These are phyloP conservation scores for Avena atlantica DNA, from an alignment of 176 grass and related monocot species.

Conservation along the genomic window DNA sequence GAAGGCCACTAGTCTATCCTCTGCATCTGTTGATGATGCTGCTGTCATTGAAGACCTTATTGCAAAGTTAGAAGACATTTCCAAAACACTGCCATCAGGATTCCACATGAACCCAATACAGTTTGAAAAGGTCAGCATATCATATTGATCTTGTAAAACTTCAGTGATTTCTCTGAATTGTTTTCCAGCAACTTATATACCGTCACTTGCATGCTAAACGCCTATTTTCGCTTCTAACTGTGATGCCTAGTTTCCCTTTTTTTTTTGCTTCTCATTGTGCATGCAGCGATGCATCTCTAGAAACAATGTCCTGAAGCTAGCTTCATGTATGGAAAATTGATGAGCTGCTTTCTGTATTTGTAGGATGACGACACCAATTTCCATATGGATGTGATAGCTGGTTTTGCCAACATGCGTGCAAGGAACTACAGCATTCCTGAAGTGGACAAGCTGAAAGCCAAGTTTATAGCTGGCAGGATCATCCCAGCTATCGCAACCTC, in stretches of 20 bases:
- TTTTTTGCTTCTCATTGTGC: background rate
- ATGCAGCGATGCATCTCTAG: conserved; percentile 1
- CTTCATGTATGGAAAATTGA: background rate
- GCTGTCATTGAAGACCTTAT: conserved; percentile 80
- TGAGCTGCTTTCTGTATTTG: conserved; percentile 21
- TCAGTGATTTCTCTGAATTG: background rate
- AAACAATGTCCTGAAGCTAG: conserved; percentile 16
- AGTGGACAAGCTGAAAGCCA: conserved; percentile 90
- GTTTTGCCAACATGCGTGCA: conserved; percentile 88
- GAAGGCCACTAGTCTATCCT: conserved; percentile 70
- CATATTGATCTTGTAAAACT: background rate
- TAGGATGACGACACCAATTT: conserved; percentile 95
- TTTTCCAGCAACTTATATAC: background rate
- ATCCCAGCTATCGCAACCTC: conserved; percentile 88
- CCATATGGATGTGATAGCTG: conserved; percentile 90
- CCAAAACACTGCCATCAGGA: conserved; percentile 61
- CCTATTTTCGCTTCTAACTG: background rate
- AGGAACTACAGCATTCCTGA: conserved; percentile 85
- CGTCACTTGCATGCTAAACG: background rate
- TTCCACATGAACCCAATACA: conserved; percentile 91
- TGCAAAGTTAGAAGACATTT: conserved; percentile 67
- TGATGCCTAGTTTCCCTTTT: background rate
- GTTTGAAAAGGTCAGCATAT: conserved; percentile 85
- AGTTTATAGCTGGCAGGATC: conserved; percentile 90
- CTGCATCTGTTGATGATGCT: conserved; percentile 83